Evolutionary conservation across 768 basidiomycete species (phyloP).

Genomic region (Xerocomellus intermedius): DNA sequence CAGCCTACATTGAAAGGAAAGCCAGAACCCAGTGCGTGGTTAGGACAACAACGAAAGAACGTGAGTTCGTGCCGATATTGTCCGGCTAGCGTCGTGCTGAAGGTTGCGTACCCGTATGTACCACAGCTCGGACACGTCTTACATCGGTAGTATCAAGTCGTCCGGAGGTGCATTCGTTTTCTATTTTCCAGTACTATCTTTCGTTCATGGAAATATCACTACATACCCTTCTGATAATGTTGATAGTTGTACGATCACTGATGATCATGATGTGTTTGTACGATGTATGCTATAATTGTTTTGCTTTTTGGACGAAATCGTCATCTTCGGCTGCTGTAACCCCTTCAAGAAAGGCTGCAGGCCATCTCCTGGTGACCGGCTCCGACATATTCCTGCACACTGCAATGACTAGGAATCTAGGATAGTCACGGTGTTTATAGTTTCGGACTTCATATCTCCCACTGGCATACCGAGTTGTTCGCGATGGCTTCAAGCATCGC

Average conservation of each 20-base stretch:
- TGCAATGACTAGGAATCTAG: not conserved
- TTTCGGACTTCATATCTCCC: too few species aligned
- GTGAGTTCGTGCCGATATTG: constrained; percentile 14
- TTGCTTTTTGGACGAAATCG: too few species aligned
- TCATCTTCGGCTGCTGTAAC: too few species aligned
- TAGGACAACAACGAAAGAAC: constrained; percentile 62
- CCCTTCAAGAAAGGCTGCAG: too few species aligned
- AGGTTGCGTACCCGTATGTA: not conserved
- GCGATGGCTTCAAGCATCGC: constrained; percentile 11
- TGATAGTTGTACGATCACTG: not conserved
- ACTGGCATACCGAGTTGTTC: not conserved
- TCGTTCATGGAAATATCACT: constrained; percentile 12
- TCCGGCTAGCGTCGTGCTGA: not conserved
- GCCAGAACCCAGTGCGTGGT: constrained; percentile 63
- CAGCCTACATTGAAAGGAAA: constrained; percentile 43
- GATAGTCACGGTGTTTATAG: not conserved
- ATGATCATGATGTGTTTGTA: constrained; percentile 1
- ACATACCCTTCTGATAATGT: constrained; percentile 13
- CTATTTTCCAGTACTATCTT: not conserved
- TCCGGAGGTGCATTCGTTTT: not conserved
- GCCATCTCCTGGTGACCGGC: too few species aligned
- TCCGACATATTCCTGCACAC: too few species aligned
- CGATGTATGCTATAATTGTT: constrained; percentile 6
- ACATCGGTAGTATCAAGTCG: constrained; percentile 16
- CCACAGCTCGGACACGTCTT: constrained; percentile 31